Conservation (phyloP, 2,329 filamentous ascomycete genomes). For the Calonectria leucothoes region DNA sequence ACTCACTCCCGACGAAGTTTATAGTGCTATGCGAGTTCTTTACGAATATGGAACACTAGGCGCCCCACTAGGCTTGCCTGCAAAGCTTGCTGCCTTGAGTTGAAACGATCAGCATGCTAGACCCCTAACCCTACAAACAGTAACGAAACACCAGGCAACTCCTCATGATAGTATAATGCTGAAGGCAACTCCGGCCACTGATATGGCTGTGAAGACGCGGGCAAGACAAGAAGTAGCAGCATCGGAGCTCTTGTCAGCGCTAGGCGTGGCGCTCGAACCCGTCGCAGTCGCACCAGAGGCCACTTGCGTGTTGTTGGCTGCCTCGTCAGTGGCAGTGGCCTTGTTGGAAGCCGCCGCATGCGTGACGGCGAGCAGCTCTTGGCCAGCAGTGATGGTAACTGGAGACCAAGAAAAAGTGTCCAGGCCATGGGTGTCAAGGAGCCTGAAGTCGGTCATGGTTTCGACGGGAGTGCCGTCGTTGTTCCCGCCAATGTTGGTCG, state of each 20-base stretch:
- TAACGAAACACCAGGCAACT: background rate
- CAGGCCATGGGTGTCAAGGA: background rate
- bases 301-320: background rate
- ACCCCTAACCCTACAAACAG: no score
- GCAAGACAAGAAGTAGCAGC: background rate
- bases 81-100: no score
- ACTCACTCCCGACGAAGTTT: no score
- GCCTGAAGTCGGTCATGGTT: background rate
- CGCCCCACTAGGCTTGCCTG: no score
- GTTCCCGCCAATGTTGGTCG: slow-evolving; percentile 17
- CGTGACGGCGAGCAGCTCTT: slow-evolving; percentile 13
- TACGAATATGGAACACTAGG: no score
- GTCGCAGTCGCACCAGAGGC: background rate
- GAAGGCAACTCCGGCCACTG: slow-evolving; percentile 4
- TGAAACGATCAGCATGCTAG: no score
- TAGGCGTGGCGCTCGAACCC: background rate
- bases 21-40: no score
- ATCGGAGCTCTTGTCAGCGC: background rate
- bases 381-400: slow-evolving; percentile 22
- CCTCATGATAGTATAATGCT: background rate
- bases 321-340: background rate
- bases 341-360: background rate
- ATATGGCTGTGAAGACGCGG: background rate
- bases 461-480: slow-evolving; percentile 3
- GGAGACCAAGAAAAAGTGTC: background rate